A percentile compares a stretch with the other conserved stretches of the same genome.
These are phyloP conservation scores for Mallotus japonicus DNA, from an alignment of 441 rosid species.

Conservation along the genomic window DNA sequence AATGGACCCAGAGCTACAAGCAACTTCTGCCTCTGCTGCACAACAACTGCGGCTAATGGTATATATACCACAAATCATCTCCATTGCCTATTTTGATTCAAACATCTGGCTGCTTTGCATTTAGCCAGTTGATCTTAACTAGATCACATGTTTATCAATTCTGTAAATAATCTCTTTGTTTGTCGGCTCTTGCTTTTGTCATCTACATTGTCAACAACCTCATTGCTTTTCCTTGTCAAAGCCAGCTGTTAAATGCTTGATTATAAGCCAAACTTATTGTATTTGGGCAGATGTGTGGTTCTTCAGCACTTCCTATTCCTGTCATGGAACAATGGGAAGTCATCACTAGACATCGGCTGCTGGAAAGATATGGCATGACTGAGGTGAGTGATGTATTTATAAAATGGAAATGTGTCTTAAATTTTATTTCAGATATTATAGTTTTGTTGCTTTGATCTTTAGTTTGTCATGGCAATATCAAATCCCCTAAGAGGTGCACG, in stretches of 20 bases:
- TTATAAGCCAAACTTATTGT: slow-evolving; percentile 11
- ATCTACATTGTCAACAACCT: slow-evolving; percentile 3
- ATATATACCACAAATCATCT: slow-evolving; percentile 20
- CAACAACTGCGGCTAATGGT: slow-evolving; percentile 87
- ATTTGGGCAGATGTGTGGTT: slow-evolving; percentile 81
- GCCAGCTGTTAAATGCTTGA: slow-evolving; percentile 14
- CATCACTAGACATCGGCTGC: slow-evolving; percentile 90
- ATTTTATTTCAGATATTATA: slow-evolving; percentile 12
- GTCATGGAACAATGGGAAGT: slow-evolving; percentile 94
- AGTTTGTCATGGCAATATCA: slow-evolving; percentile 96
- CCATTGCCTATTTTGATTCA: background rate
- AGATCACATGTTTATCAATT: background rate
- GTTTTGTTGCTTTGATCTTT: slow-evolving; percentile 18
- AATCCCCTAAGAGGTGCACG: slow-evolving; percentile 77
- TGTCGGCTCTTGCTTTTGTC: background rate
- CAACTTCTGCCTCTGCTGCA: slow-evolving; percentile 70
- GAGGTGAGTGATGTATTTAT: slow-evolving; percentile 52
- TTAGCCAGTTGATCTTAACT: slow-evolving; percentile 8
- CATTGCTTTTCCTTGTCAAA: background rate
- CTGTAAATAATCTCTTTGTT: background rate
- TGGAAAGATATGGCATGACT: slow-evolving; percentile 99
- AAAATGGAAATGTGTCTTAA: slow-evolving; percentile 7
- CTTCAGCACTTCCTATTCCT: slow-evolving; percentile 93
- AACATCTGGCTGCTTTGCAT: slow-evolving; percentile 1
- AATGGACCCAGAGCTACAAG: slow-evolving; percentile 72